Evolutionary conservation across 164 flowering plant genomes (phyloP), one percentile per base, ranked within the genome.

Genomic region (Stephania yunnanensis): DNA sequence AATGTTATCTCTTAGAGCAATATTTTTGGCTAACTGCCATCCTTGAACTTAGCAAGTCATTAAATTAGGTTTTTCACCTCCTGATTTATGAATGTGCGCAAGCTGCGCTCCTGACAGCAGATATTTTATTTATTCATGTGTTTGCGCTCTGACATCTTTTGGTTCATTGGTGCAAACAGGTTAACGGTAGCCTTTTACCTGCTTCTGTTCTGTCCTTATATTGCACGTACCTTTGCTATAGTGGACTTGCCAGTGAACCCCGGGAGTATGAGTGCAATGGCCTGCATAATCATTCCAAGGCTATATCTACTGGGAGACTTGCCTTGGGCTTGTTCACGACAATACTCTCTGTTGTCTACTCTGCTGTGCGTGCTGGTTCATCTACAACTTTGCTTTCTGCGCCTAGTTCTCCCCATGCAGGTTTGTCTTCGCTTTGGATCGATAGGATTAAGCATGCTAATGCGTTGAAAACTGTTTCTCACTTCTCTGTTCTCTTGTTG

Each of bases 281-380:
- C n/a, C n/a, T 58, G 65, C 65, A 58, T 20, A 58, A 58, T 6
- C 65, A 58, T 75, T 90, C 97, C 20, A 88, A 88, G 82, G 97
- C 97, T 73, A 87, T 92, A 77, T 90, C 97, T 46, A 91, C 94
- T 6, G 89, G 94, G 70, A 85, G 94, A n/a, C 93, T 95, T 70
- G 82, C 92, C 30, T 20, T 95, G 71, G 99, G 99, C 30, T 82
- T 95, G 72, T 44, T 88, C 9, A 93, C 98, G 1, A 95, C 98
- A 61, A 87, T 93, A 77, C 90, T 95, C 6, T 95, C 98, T 19
- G 98, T 95, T 46, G 95, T 92, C 48, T 95, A 95, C 80, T 95
- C 99, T 81, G 99, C 99, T 80, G 95, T 95, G 44, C 98, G 99
- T 79, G 99, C 99, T 82, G 99, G 99, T 46, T 95, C 99, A 78